Conservation (phyloP, 2,329 filamentous ascomycete genomes). For the Nothopassalora personata region DNA sequence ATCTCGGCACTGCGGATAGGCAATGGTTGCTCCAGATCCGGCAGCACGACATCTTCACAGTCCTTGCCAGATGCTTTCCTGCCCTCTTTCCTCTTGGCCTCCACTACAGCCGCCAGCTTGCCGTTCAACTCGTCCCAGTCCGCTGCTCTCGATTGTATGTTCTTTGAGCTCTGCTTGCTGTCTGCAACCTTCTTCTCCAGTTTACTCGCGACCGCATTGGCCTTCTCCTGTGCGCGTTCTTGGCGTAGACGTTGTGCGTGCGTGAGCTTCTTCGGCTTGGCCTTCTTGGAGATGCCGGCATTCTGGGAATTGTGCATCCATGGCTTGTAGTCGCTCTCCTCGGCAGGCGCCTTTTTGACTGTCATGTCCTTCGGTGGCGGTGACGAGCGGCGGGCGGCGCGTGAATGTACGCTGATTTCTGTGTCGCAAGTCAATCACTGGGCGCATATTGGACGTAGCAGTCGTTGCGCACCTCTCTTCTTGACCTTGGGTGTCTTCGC, state of each 20-base stretch:
- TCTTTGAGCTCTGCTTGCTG: conserved; percentile 46
- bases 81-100: conserved; percentile 7
- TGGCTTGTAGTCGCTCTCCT: conserved; percentile 50
- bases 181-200: conserved; percentile 52
- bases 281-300: conserved; percentile 64
- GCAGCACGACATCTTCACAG: conserved; percentile 12
- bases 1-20: conserved; percentile 5
- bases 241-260: conserved; percentile 51
- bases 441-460: not conserved
- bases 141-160: conserved; percentile 31
- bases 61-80: conserved; percentile 1
- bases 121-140: conserved; percentile 34
- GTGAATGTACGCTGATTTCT: conserved; percentile 65
- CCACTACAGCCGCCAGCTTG: conserved; percentile 16
- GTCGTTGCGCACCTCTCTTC: conserved; percentile 35
- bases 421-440: conserved; percentile 5
- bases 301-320: conserved; percentile 67
- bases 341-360: conserved; percentile 42
- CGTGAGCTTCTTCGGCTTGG: conserved; percentile 51
- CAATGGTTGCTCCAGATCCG: conserved; percentile 8
- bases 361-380: conserved; percentile 47
- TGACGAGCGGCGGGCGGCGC: conserved; percentile 66
- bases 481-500: conserved; percentile 45
- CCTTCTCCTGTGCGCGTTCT: conserved; percentile 52
- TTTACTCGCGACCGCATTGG: conserved; percentile 51